Evolutionary conservation across 768 basidiomycete species (phyloP).

Genomic region (Mycena belliarum): DNA sequence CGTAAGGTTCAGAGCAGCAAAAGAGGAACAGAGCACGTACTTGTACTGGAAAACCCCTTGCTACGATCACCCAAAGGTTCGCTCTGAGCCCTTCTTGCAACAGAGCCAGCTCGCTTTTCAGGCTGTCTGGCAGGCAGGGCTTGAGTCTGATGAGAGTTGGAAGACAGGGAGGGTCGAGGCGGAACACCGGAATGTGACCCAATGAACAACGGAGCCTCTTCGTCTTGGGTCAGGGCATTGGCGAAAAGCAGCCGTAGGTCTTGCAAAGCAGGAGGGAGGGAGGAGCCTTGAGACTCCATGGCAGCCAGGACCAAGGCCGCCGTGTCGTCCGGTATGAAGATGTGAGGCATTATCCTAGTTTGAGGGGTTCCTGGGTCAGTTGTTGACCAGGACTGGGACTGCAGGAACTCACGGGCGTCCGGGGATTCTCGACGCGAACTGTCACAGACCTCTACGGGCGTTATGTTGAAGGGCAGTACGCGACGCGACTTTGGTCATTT

Average conservation of each 20-base stretch:
- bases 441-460: not conserved
- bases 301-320: not conserved
- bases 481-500: not conserved
- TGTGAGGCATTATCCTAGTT: not conserved
- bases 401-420: conserved; percentile 8
- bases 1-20: too few species aligned
- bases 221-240: too few species aligned
- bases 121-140: too few species aligned
- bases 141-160: too few species aligned
- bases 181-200: too few species aligned
- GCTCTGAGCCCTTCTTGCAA: not conserved
- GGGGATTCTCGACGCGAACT: conserved; percentile 6
- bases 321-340: not conserved
- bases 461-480: conserved; percentile 1
- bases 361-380: too few species aligned
- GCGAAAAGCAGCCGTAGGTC: not conserved
- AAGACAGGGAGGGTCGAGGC: too few species aligned
- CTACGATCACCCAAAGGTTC: not conserved
- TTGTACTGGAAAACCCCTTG: not conserved
- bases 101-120: too few species aligned
- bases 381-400: too few species aligned
- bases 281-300: not conserved
- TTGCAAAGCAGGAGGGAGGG: not conserved
- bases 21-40: too few species aligned
- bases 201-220: too few species aligned